Evolutionary conservation across 2,329 filamentous ascomycete genomes (phyloP), one percentile per base, ranked within the genome.

Genomic region (Diaporthe citriasiana): DNA sequence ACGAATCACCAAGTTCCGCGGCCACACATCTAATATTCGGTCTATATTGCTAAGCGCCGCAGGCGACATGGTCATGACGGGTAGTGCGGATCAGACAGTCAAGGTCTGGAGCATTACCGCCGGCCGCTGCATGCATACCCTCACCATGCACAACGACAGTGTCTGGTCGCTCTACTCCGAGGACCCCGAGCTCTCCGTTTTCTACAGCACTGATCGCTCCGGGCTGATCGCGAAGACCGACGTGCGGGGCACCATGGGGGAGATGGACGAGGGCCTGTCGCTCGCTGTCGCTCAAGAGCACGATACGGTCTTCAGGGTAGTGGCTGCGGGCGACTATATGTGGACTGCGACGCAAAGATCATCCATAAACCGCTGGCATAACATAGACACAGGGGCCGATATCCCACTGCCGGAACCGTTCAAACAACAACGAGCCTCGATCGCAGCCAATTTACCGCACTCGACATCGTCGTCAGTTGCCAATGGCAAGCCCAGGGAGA

Each of bases 61-160:
- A 74, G 95, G 95, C 51, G 95, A 98, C 81, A 97, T 92, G 53
- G 94, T 99, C 78, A 90, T 99, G 87, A 98, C 96, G 0, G 95
- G 95, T 19, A 98, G 95, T 78, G 96, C 96, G 1, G 97, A 99
- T 82, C 95, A 97, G 84, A 98, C 97, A 0, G 93, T 99, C 85
- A 99, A 99, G 85, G 91, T 98, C 73, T 99, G 97, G 97, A 98
- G 95, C 77, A 92, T 98, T 78, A 97, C 94, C 15, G 96, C 95
- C 30, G 97, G 97, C 72, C 90, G 97, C 78, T 99, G 97, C 87
- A 96, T 98, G 93, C 95, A 98, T 83, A 99, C 97, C 0, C 89
- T 99, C 78, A 98, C 95, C 71, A 99, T 99, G 97, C 97, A 99
- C 84, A 97, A 97, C 81, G 95, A 98, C 81, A 98, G 95, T 81